Conservation (phyloP, 495 filamentous ascomycete species). For the Penicillium subrubescens region DNA sequence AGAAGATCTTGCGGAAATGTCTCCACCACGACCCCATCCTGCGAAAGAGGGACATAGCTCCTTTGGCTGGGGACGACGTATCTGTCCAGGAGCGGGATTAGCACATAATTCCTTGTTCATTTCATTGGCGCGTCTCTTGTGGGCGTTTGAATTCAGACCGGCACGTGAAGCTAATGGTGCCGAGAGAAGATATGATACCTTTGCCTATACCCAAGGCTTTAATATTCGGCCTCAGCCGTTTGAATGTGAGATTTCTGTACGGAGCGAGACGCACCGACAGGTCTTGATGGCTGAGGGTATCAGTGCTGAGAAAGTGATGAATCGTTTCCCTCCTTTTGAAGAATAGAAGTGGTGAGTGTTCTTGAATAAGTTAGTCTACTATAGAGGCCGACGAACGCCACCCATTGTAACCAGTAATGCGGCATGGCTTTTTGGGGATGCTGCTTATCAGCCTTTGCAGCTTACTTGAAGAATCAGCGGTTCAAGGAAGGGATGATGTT, state of each 20-base stretch:
- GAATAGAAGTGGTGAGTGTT: neutral
- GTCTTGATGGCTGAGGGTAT: slow-evolving; percentile 11
- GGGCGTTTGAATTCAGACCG: slow-evolving; percentile 51
- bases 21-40: slow-evolving; percentile 13
- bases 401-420: no score
- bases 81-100: slow-evolving; percentile 49
- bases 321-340: slow-evolving; percentile 13
- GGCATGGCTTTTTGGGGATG: no score
- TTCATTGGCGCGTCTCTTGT: slow-evolving; percentile 52
- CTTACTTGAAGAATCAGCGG: no score
- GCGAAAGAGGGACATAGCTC: slow-evolving; percentile 25
- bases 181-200: slow-evolving; percentile 20
- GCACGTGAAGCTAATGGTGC: slow-evolving; percentile 46
- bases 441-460: no score
- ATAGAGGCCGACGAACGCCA: neutral
- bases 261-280: slow-evolving; percentile 10
- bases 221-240: slow-evolving; percentile 25
- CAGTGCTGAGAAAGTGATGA: slow-evolving; percentile 7
- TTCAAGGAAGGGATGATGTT: neutral
- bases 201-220: slow-evolving; percentile 29
- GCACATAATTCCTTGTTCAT: slow-evolving; percentile 54
- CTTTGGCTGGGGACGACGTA: slow-evolving; percentile 25
- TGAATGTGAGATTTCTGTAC: slow-evolving; percentile 17
- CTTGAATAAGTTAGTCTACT: neutral
- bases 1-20: slow-evolving; percentile 9